Conservation (phyloP, 345 rosid species). For the Moricandia moricandioides region DNA sequence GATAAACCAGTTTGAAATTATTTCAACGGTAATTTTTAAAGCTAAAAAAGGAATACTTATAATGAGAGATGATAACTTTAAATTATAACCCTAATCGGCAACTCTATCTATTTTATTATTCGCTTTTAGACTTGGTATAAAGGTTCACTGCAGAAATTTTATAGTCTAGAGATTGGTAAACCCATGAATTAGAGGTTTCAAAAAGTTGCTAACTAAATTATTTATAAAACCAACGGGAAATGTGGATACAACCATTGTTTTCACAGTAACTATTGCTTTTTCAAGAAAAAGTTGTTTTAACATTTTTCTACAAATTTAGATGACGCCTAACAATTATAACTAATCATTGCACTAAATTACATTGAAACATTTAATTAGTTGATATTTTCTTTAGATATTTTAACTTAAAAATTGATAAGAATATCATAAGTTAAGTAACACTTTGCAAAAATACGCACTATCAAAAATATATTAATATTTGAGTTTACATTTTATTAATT, state of each 20-base stretch:
- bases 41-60: neutral
- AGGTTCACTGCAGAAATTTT: neutral
- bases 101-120: neutral
- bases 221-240: no score
- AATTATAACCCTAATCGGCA: neutral
- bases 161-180: neutral
- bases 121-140: neutral
- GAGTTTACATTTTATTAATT: no score
- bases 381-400: neutral
- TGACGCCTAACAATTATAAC: neutral
- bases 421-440: no score
- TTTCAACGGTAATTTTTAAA: neutral
- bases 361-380: neutral
- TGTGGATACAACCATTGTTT: no score
- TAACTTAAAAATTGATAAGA: no score
- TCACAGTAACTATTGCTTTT: neutral
- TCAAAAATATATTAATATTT: no score
- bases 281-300: no score
- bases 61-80: neutral
- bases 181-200: neutral
- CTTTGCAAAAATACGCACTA: no score
- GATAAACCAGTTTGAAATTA: constrained; percentile 1
- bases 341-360: neutral
- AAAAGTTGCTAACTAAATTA: neutral
- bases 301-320: neutral